phyloP scores from a whole-genome alignment of 805 yeast genomes.

The Candida hispaniensis region DNA sequence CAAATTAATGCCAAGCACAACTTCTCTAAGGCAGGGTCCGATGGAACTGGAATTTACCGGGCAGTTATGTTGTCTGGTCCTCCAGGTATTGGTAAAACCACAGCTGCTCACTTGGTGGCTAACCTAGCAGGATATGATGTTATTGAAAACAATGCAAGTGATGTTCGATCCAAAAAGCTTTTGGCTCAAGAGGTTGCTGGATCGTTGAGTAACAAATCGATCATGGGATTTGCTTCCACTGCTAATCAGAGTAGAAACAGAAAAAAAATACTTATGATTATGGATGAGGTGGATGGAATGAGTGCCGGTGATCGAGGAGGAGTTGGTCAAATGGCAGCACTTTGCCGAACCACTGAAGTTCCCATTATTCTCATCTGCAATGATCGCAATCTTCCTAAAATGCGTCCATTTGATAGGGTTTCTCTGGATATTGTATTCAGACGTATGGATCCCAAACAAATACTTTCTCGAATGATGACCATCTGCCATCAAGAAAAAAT shows the following conservation, averaged over 20 bases:
- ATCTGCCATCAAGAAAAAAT: slow-evolving; percentile 80
- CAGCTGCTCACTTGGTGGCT: slow-evolving; percentile 79
- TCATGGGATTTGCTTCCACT: slow-evolving; percentile 58
- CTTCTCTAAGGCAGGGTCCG: slow-evolving; percentile 42
- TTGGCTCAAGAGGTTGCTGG: slow-evolving; percentile 58
- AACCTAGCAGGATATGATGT: slow-evolving; percentile 67
- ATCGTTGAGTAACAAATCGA: slow-evolving; percentile 70
- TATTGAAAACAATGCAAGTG: slow-evolving; percentile 82
- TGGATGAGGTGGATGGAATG: slow-evolving; percentile 99
- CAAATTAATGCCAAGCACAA: slow-evolving; percentile 42
- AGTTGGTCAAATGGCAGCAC: slow-evolving; percentile 83
- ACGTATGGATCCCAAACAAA: slow-evolving; percentile 75
- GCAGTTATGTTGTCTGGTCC: slow-evolving; percentile 89
- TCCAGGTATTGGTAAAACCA: slow-evolving; percentile 90
- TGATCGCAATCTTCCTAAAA: slow-evolving; percentile 83
- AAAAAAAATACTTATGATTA: slow-evolving; percentile 65
- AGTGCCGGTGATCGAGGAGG: slow-evolving; percentile 99
- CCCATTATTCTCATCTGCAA: slow-evolving; percentile 92
- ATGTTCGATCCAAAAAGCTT: slow-evolving; percentile 72
- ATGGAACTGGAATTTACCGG: slow-evolving; percentile 58
- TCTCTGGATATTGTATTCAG: slow-evolving; percentile 74
- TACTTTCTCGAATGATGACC: slow-evolving; percentile 76
- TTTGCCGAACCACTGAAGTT: slow-evolving; percentile 73
- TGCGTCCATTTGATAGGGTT: slow-evolving; percentile 87
- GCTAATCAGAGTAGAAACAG: slow-evolving; percentile 31